Evolutionary conservation across 345 rosid genomes (phyloP), one percentile per base, ranked within the genome.

Genomic region (Capsella bursapastoris): DNA sequence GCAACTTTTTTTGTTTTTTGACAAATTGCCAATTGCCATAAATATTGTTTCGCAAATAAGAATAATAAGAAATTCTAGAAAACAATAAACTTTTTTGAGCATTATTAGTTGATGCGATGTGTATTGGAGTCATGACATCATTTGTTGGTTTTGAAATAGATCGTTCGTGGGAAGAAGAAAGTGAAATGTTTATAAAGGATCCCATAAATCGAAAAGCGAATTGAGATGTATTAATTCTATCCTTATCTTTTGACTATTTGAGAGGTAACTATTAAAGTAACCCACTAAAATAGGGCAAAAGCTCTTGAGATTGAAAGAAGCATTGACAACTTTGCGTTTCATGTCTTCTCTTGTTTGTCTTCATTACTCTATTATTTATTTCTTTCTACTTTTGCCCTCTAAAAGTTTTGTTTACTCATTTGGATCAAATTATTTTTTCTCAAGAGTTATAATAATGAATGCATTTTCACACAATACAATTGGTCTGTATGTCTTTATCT

Each of bases 161-260:
- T 73, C 9, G 63, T 50, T 72, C 35, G 16, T 63, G 35, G 45
- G 37, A 22, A 25, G 18, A 72, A 5, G 47, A 72, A 32, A 43
- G 55, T 63, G 63, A 72, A 72, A 32, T 44, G 37, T 43, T 53
- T 64, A 14, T 18, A 18, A 11, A 35, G 27, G 15, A 52, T 63
- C 55, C 18, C 34, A 53, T 32, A 18, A 43, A 37, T 71, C 4
- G n/a, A 35, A 59, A 71, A n/a, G 67, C 51, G 40, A 50, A 16
- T 43, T 13, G 53, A 41, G 45, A 28, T 62, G 43, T 61, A 12
- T n/a, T 38, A 55, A 43, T 14, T 55, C 57, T 49, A 74, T 57
- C 72, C 52, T 74, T 65, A 66, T 74, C 72, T 66, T 66, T 28
- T 37, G 78, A 65, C 72, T 37, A 40, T 66, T 67, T 59, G 43